Evolutionary conservation across 1,284 basidiomycete species (phyloP).

Genomic region (Agaricales sp.): DNA sequence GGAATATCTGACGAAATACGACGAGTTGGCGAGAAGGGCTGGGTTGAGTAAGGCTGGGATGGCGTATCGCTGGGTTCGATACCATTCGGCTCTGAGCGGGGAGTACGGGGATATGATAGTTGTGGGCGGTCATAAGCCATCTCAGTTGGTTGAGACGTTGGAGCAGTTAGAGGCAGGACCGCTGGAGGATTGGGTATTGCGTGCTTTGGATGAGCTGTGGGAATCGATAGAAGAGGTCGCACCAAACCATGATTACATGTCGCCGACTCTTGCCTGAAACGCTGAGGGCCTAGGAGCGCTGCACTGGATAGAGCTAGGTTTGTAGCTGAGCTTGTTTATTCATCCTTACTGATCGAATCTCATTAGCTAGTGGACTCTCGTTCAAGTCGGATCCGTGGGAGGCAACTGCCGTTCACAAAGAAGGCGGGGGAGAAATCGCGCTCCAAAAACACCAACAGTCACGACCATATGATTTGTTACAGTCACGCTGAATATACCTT

Average conservation of each 20-base stretch:
- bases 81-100: not conserved
- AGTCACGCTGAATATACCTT: too few relatives aligned
- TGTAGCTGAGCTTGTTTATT: too few relatives aligned
- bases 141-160: not conserved
- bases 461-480: too few relatives aligned
- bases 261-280: too few relatives aligned
- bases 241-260: not conserved
- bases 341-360: too few relatives aligned
- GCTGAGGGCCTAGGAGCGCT: too few relatives aligned
- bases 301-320: too few relatives aligned
- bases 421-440: too few relatives aligned
- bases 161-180: not conserved
- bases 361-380: too few relatives aligned
- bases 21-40: not conserved
- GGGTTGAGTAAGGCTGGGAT: not conserved
- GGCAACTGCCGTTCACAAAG: too few relatives aligned
- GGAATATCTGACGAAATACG: not conserved
- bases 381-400: too few relatives aligned
- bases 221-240: not conserved
- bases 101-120: not conserved
- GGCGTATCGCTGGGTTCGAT: not conserved
- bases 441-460: too few relatives aligned
- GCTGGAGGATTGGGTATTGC: not conserved
- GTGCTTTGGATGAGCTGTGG: not conserved
- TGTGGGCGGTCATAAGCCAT: not conserved